Evolutionary conservation across 371 early-diverging fungal species (phyloP).

Genomic region (Blastocladiella emersonii): DNA sequence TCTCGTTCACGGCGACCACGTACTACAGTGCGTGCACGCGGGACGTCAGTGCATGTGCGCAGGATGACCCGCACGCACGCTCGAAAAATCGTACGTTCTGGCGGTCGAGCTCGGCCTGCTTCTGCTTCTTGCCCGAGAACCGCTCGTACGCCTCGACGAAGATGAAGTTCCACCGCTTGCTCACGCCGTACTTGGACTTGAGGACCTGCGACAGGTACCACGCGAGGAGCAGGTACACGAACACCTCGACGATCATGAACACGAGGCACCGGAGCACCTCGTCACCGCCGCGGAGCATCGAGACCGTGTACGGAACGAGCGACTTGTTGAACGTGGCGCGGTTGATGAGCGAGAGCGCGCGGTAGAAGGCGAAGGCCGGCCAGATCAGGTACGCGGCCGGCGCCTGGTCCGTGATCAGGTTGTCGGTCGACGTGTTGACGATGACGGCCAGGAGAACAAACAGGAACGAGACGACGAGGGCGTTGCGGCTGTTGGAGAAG

Average conservation of each 20-base stretch:
- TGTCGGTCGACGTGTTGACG: slow-evolving; percentile 22
- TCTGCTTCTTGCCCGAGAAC: slow-evolving; percentile 15
- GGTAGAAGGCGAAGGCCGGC: slow-evolving; percentile 61
- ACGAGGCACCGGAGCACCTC: slow-evolving; percentile 34
- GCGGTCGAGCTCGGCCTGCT: neutral
- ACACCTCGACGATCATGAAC: slow-evolving; percentile 29
- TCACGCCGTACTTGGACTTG: slow-evolving; percentile 47
- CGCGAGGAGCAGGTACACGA: slow-evolving; percentile 32
- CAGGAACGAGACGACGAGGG: slow-evolving; percentile 31
- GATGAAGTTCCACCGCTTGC: slow-evolving; percentile 45
- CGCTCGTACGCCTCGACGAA: slow-evolving; percentile 28
- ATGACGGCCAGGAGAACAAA: slow-evolving; percentile 45
- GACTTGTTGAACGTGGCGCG: slow-evolving; percentile 17
- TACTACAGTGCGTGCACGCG: too few species aligned
- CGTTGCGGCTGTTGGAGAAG: slow-evolving; percentile 30
- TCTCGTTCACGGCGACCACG: neutral
- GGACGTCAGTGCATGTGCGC: too few species aligned
- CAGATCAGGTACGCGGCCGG: slow-evolving; percentile 43
- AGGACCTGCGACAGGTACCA: slow-evolving; percentile 36
- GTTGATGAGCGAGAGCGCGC: slow-evolving; percentile 33
- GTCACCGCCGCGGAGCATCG: slow-evolving; percentile 24
- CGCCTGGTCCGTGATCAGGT: slow-evolving; percentile 24
- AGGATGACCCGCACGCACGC: too few species aligned
- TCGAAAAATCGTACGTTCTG: too few species aligned
- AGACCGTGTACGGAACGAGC: slow-evolving; percentile 21